Percentiles rank a stretch among this genome's conserved stretches.
phyloP scores from a whole-genome alignment of 2,329 filamentous ascomycete species.

The Exophiala phaeomuriformis region DNA sequence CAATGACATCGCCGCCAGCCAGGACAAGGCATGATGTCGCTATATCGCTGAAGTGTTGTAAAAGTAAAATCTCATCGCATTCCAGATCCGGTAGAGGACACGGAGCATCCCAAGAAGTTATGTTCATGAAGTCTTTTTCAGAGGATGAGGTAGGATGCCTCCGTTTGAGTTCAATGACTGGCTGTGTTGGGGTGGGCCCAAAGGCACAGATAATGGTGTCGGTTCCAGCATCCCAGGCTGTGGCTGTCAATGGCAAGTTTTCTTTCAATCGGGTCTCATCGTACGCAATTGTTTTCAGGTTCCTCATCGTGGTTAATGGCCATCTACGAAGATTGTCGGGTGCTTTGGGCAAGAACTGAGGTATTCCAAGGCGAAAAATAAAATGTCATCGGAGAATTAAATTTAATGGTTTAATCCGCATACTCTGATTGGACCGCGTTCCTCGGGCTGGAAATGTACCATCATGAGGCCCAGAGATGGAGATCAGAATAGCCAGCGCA shows the following conservation, averaged over 20 bases:
- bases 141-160: conserved; percentile 25
- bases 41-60: conserved; percentile 81
- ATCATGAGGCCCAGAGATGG: not conserved
- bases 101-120: conserved; percentile 85
- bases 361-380: conserved; percentile 1
- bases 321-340: not conserved
- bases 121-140: conserved; percentile 37
- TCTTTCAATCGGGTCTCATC: conserved; percentile 55
- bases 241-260: conserved; percentile 61
- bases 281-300: conserved; percentile 71
- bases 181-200: conserved; percentile 65
- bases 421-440: conserved; percentile 11
- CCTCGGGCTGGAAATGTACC: not conserved
- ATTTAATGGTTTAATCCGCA: conserved; percentile 6
- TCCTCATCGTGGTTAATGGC: conserved; percentile 63
- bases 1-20: conserved; percentile 81
- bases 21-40: conserved; percentile 73
- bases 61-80: conserved; percentile 66
- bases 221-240: conserved; percentile 71
- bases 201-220: conserved; percentile 68
- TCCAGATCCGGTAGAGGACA: conserved; percentile 68
- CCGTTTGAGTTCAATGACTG: conserved; percentile 65
- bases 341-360: not conserved
- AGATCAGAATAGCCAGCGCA: not conserved
- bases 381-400: conserved; percentile 11